These are phyloP conservation scores for Coniferiporia weirii DNA, from an alignment of 1,284 basidiomycete species.

Conservation along the genomic window DNA sequence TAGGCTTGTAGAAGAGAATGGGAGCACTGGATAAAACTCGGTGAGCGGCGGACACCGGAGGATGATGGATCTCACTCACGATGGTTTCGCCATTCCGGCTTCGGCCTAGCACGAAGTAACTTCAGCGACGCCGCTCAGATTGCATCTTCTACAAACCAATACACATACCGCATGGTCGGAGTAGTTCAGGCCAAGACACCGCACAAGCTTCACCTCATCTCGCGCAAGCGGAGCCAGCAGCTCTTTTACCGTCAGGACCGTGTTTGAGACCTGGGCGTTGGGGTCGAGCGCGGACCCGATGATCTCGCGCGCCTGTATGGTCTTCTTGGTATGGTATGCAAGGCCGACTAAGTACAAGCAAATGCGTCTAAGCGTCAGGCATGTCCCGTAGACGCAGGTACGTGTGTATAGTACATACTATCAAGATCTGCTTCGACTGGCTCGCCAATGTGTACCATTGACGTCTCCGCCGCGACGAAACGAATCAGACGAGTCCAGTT, in stretches of 20 bases:
- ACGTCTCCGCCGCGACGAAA: conserved; percentile 75
- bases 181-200: conserved; percentile 80
- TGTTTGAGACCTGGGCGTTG: conserved; percentile 54
- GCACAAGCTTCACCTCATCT: conserved; percentile 61
- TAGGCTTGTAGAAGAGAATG: conserved; percentile 77
- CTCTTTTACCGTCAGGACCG: conserved; percentile 59
- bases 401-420: conserved; percentile 34
- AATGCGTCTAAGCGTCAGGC: background rate
- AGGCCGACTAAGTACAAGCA: conserved; percentile 53
- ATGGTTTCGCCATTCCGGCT: conserved; percentile 55
- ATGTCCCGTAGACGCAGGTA: background rate
- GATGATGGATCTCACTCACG: conserved; percentile 34
- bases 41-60: background rate
- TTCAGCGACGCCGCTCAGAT: background rate
- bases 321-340: conserved; percentile 46
- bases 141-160: background rate
- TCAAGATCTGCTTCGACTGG: conserved; percentile 65
- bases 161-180: conserved; percentile 66
- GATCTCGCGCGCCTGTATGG: conserved; percentile 66
- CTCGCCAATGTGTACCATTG: conserved; percentile 70
- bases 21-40: conserved; percentile 47
- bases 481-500: conserved; percentile 80
- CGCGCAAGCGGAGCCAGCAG: conserved; percentile 67
- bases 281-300: conserved; percentile 61
- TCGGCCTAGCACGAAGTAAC: conserved; percentile 47